Evolutionary conservation across 1,284 basidiomycete genomes (phyloP).

Genomic region (Boletus semigastroideus): DNA sequence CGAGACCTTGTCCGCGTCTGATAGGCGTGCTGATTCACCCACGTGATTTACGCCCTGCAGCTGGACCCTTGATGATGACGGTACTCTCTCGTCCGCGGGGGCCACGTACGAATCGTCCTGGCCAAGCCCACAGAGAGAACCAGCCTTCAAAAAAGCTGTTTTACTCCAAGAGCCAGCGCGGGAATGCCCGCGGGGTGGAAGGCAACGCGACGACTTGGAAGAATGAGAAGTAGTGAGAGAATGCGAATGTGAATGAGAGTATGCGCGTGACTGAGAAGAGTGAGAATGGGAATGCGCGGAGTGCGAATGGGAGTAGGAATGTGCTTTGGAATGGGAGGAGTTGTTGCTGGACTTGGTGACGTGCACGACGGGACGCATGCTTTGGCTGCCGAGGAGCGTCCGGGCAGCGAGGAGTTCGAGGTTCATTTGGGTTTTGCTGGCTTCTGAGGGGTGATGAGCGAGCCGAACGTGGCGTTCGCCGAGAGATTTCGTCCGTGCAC

Average conservation of each 20-base stretch:
- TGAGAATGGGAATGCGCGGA: slow-evolving; percentile 24
- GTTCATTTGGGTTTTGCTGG: slow-evolving; percentile 28
- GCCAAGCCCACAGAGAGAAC: slow-evolving; percentile 36
- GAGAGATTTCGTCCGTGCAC: slow-evolving; percentile 60
- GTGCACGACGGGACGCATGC: slow-evolving; percentile 48
- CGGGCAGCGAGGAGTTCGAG: slow-evolving; percentile 61
- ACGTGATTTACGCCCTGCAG: slow-evolving; percentile 46
- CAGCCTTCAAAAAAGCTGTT: slow-evolving; percentile 52
- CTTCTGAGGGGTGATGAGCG: slow-evolving; percentile 19
- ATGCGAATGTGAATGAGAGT: slow-evolving; percentile 45
- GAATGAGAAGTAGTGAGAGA: slow-evolving; percentile 46
- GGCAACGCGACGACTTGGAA: slow-evolving; percentile 42
- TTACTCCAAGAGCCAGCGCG: slow-evolving; percentile 61
- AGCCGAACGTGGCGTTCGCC: slow-evolving; percentile 36
- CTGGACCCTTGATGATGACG: slow-evolving; percentile 31
- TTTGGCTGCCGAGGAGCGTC: slow-evolving; percentile 62
- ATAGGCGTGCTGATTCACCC: slow-evolving; percentile 28
- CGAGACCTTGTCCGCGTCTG: slow-evolving; percentile 22
- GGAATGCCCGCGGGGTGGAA: slow-evolving; percentile 45
- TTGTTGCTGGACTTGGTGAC: slow-evolving; percentile 25
- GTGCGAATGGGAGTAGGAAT: slow-evolving; percentile 30
- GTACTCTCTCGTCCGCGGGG: slow-evolving; percentile 32
- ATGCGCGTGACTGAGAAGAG: slow-evolving; percentile 33
- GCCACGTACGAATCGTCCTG: slow-evolving; percentile 21
- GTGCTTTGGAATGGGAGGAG: slow-evolving; percentile 27